Percentiles rank a stretch among this genome's conserved stretches.
phyloP scores from a whole-genome alignment of 139 green algal genomes.

The Chlorella sp. region DNA sequence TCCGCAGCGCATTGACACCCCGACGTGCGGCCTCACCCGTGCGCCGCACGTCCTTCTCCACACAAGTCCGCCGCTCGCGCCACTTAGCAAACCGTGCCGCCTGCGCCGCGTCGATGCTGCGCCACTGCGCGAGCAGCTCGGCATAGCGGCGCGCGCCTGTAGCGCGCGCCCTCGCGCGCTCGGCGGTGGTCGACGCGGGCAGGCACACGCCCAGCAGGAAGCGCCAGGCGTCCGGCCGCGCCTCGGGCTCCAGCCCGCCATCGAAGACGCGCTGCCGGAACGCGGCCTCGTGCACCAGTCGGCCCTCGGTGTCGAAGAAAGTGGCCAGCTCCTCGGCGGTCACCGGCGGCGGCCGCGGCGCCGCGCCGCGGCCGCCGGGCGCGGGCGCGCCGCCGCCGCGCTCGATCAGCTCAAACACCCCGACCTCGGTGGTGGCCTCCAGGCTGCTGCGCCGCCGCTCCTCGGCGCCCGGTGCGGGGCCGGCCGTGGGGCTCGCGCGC shows the following conservation, averaged over 20 bases:
- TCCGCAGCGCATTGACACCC: not conserved
- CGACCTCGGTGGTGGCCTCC: constrained; percentile 52
- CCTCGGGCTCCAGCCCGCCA: constrained; percentile 57
- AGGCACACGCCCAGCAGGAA: constrained; percentile 80
- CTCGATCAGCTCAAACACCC: constrained; percentile 75
- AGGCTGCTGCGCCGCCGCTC: constrained; percentile 13
- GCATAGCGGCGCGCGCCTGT: constrained; percentile 50
- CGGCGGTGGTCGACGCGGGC: constrained; percentile 27
- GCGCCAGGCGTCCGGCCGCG: constrained; percentile 76
- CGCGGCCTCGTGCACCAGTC: constrained; percentile 50
- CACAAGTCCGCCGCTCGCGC: constrained; percentile 61
- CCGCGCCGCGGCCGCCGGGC: constrained; percentile 13
- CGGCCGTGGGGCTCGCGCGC: not conserved
- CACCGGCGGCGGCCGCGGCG: constrained; percentile 17
- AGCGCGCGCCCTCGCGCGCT: constrained; percentile 34
- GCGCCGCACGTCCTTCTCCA: constrained; percentile 89
- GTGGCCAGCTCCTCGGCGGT: constrained; percentile 47
- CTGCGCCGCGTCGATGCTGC: constrained; percentile 66
- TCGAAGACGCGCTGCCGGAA: constrained; percentile 67
- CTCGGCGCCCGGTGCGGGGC: not conserved
- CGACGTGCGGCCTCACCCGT: constrained; percentile 48
- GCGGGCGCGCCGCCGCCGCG: constrained; percentile 1
- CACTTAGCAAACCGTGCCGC: constrained; percentile 72
- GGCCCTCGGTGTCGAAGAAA: constrained; percentile 56
- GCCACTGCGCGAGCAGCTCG: constrained; percentile 75